These are phyloP conservation scores for Hypomontagnella submonticulosa DNA, from an alignment of 495 filamentous ascomycete species.

Conservation along the genomic window DNA sequence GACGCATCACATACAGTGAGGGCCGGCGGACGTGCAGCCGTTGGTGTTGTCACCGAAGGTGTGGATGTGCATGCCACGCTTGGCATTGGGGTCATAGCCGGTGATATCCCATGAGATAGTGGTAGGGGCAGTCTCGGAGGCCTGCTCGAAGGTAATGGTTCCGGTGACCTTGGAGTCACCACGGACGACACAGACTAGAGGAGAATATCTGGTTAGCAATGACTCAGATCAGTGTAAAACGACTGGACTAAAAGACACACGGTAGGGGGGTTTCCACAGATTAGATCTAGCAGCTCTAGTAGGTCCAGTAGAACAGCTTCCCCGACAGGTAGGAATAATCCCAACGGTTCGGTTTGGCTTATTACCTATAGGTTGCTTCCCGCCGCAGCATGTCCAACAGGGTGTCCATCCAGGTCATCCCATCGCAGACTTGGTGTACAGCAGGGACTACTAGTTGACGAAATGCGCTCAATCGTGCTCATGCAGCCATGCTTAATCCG, in stretches of 20 bases:
- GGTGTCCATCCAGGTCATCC: slow-evolving; percentile 42
- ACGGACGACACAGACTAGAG: slow-evolving; percentile 89
- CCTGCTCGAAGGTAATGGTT: slow-evolving; percentile 95
- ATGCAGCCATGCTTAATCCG: slow-evolving; percentile 46
- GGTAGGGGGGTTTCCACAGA: slow-evolving; percentile 29
- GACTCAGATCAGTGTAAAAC: slow-evolving; percentile 25
- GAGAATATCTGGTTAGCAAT: slow-evolving; percentile 44
- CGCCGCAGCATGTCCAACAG: slow-evolving; percentile 43
- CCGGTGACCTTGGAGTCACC: slow-evolving; percentile 94
- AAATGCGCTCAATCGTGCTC: slow-evolving; percentile 55
- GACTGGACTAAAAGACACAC: slow-evolving; percentile 23
- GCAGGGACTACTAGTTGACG: slow-evolving; percentile 38
- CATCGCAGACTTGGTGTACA: slow-evolving; percentile 36
- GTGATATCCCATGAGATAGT: slow-evolving; percentile 92
- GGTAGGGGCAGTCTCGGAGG: slow-evolving; percentile 79
- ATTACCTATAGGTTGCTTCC: slow-evolving; percentile 14
- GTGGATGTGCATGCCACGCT: slow-evolving; percentile 98
- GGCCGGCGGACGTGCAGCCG: slow-evolving; percentile 96
- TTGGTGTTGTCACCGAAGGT: slow-evolving; percentile 99
- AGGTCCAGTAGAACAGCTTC: slow-evolving; percentile 13
- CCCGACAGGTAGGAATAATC: slow-evolving; percentile 19
- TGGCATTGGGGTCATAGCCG: slow-evolving; percentile 91
- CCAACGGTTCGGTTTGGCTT: slow-evolving; percentile 32
- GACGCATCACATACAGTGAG: slow-evolving; percentile 78
- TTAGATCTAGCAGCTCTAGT: slow-evolving; percentile 10